phyloP scores from a whole-genome alignment of 495 filamentous ascomycete genomes.

The Penicillium angulare region DNA sequence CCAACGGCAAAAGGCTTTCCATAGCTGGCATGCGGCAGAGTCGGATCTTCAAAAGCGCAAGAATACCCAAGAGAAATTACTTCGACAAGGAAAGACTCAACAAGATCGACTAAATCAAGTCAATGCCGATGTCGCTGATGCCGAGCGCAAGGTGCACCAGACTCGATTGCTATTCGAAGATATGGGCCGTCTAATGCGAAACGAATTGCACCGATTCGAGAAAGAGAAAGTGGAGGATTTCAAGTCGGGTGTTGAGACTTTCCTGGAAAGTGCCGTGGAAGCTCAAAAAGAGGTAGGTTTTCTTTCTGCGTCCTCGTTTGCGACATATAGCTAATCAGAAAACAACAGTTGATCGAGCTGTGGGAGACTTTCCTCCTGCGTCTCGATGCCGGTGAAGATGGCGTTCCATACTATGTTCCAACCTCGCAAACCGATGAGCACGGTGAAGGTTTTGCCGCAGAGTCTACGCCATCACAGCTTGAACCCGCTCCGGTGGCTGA shows the following conservation, averaged over 20 bases:
- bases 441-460: conserved; percentile 15
- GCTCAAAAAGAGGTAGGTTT: conserved; percentile 91
- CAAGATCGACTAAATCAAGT: conserved; percentile 92
- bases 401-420: conserved; percentile 70
- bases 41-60: conserved; percentile 84
- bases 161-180: conserved; percentile 90
- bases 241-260: conserved; percentile 96
- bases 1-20: conserved; percentile 92
- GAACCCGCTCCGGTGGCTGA: conserved; percentile 27
- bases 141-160: conserved; percentile 90
- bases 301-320: neutral
- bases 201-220: conserved; percentile 91
- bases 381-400: conserved; percentile 89
- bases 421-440: conserved; percentile 28
- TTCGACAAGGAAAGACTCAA: conserved; percentile 89
- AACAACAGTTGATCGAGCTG: conserved; percentile 82
- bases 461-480: conserved; percentile 22
- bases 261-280: conserved; percentile 92
- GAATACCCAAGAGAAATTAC: conserved; percentile 81
- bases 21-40: conserved; percentile 88
- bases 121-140: conserved; percentile 87
- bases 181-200: conserved; percentile 90
- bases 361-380: conserved; percentile 98
- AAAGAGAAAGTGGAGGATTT: conserved; percentile 98
- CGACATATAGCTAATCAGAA: conserved; percentile 18